phyloP scores from a whole-genome alignment of 768 basidiomycete genomes.

The Calocybe cyanea region DNA sequence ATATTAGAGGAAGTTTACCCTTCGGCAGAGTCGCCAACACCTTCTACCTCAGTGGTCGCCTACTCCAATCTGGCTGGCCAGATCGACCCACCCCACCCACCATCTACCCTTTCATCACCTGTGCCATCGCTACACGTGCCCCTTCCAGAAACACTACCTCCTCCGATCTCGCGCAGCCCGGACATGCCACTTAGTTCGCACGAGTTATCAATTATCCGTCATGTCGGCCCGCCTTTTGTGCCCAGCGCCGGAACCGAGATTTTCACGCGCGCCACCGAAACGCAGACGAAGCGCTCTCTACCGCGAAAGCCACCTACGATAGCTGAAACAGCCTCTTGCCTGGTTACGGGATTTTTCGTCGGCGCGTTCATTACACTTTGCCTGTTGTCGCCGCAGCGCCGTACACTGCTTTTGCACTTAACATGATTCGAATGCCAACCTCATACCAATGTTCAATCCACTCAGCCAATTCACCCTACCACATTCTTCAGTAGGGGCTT shows the following conservation, averaged over 20 bases:
- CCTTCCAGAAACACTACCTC: neutral
- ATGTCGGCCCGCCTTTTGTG: neutral
- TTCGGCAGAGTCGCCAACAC: neutral
- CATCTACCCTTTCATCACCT: neutral
- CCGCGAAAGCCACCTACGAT: constrained; percentile 17
- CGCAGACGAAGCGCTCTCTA: constrained; percentile 6
- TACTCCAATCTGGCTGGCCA: neutral
- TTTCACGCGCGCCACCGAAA: constrained; percentile 14
- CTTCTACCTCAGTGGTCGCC: neutral
- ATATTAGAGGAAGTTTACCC: too few relatives aligned
- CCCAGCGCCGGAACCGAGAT: neutral
- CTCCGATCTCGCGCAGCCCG: neutral
- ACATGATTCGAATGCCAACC: constrained; percentile 13
- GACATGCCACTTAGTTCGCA: neutral
- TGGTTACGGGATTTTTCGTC: constrained; percentile 54
- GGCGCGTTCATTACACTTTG: constrained; percentile 55
- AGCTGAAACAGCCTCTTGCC: constrained; percentile 32
- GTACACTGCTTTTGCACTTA: constrained; percentile 36
- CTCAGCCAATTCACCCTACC: too few relatives aligned
- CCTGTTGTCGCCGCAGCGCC: constrained; percentile 42
- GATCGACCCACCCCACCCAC: neutral
- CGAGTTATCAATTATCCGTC: neutral
- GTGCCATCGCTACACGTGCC: neutral
- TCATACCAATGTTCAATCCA: neutral
- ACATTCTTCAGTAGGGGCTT: too few relatives aligned